Conservation (phyloP, 2,329 filamentous ascomycete species). For the Penicillium fuscoglaucum region DNA sequence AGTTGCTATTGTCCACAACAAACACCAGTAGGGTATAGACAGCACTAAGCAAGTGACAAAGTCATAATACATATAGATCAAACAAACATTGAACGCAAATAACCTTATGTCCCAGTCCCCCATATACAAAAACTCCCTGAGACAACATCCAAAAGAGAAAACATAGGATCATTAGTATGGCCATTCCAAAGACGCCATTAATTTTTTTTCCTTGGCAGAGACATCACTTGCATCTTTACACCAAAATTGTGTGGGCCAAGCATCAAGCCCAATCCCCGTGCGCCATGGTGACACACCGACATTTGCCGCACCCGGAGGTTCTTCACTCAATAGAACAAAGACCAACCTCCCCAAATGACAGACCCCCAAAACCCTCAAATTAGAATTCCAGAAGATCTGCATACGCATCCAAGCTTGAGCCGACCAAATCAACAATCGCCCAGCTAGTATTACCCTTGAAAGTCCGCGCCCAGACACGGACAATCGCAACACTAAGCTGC, state of each 20-base stretch:
- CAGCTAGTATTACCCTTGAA: constrained; percentile 52
- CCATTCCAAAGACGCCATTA: constrained; percentile 6
- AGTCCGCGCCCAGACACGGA: constrained; percentile 49
- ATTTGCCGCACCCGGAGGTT: neutral
- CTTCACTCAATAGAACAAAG: neutral
- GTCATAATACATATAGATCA: constrained; percentile 25
- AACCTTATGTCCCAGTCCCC: constrained; percentile 6
- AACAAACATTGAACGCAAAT: constrained; percentile 7
- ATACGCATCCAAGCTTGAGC: constrained; percentile 49
- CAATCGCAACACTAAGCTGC: constrained; percentile 50
- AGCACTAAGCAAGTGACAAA: constrained; percentile 19
- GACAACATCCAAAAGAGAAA: constrained; percentile 26
- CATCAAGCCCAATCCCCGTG: neutral
- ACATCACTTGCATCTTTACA: constrained; percentile 15
- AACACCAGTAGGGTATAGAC: constrained; percentile 23
- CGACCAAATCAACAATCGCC: constrained; percentile 51
- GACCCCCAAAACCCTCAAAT: neutral
- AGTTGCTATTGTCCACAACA: constrained; percentile 8
- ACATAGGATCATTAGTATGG: constrained; percentile 21
- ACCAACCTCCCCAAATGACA: neutral
- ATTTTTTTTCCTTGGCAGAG: constrained; percentile 5
- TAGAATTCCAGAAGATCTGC: constrained; percentile 45
- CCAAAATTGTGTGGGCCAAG: neutral
- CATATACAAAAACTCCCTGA: constrained; percentile 25
- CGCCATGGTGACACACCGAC: neutral